Evolutionary conservation across 257 asterid species (phyloP).

Genomic region (Solanum pinnatisectum): DNA sequence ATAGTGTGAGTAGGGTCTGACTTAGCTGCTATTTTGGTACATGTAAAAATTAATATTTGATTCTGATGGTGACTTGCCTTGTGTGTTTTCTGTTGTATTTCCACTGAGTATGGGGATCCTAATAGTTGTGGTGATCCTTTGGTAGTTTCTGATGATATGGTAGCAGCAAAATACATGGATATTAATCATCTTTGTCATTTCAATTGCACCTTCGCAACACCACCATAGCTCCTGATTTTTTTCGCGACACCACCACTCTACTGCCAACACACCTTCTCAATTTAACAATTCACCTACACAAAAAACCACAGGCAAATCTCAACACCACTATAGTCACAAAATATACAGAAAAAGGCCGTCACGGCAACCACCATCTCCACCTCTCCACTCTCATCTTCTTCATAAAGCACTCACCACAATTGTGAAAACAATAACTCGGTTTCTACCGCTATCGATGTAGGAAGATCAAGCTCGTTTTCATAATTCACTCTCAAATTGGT

Average conservation of each 20-base stretch:
- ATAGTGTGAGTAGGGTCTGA: neutral
- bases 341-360: too few species aligned
- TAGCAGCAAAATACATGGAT: neutral
- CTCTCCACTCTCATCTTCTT: neutral
- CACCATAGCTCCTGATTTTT: neutral
- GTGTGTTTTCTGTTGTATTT: neutral
- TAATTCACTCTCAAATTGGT: neutral
- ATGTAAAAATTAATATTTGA: neutral
- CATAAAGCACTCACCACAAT: neutral
- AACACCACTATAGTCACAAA: too few species aligned
- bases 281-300: too few species aligned
- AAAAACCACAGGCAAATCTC: too few species aligned
- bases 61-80: neutral
- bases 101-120: neutral
- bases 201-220: neutral
- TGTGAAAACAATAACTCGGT: neutral
- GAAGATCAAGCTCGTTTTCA: neutral
- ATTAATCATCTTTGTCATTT: neutral
- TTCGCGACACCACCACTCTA: too few species aligned
- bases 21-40: neutral
- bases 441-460: neutral
- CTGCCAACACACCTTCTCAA: too few species aligned
- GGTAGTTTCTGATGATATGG: neutral
- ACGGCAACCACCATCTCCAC: neutral
- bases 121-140: neutral